phyloP scores from a whole-genome alignment of 2,329 filamentous ascomycete genomes.

The Thermothelomyces thermophilus region DNA sequence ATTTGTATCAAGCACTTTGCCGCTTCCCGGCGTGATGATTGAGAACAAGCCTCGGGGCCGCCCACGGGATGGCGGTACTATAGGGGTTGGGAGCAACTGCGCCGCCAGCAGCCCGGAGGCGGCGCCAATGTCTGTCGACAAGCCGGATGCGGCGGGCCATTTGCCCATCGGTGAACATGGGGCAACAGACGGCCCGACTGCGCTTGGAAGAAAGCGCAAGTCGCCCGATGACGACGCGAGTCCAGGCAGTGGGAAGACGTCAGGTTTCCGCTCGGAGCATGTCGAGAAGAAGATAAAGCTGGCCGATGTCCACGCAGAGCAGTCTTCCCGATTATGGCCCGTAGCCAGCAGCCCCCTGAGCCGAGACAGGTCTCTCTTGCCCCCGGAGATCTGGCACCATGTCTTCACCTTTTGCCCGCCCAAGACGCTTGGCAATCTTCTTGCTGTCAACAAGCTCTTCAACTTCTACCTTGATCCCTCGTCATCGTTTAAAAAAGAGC shows the following conservation, averaged over 20 bases:
- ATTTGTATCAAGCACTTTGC: not conserved
- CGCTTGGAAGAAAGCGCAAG: conserved; percentile 28
- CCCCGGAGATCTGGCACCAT: conserved; percentile 62
- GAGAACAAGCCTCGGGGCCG: conserved; percentile 6
- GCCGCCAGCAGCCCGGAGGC: too few relatives aligned
- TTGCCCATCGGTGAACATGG: not conserved
- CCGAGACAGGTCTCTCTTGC: conserved; percentile 35
- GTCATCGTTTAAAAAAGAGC: conserved; percentile 28
- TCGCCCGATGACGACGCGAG: conserved; percentile 14
- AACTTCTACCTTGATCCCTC: conserved; percentile 50
- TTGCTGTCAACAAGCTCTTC: conserved; percentile 63
- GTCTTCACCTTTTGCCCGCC: conserved; percentile 63
- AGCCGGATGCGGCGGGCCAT: not conserved
- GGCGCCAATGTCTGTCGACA: not conserved
- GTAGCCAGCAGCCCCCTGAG: not conserved
- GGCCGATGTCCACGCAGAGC: conserved; percentile 8
- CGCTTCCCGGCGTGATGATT: conserved; percentile 7
- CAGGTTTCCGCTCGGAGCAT: not conserved
- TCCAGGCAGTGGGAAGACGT: not conserved
- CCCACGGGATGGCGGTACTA: not conserved
- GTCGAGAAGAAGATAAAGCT: conserved; percentile 28
- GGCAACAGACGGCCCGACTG: too few relatives aligned
- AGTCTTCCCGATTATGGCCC: not conserved
- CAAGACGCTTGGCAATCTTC: conserved; percentile 55
- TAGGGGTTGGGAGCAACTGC: too few relatives aligned